phyloP scores from a whole-genome alignment of 78 protist genomes.

The Dictyostelium firmibasis region DNA sequence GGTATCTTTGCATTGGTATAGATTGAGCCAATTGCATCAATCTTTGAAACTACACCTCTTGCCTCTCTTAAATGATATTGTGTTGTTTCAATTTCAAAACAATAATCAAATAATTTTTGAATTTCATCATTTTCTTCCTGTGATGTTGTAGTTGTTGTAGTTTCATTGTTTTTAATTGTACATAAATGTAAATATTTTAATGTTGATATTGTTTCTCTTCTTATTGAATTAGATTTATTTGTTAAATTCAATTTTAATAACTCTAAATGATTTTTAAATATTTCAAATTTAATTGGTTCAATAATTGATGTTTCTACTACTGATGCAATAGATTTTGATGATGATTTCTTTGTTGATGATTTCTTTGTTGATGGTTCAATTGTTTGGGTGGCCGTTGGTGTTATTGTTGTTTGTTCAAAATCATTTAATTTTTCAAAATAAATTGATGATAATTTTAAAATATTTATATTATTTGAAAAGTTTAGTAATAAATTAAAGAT shows the following conservation, averaged over 20 bases:
- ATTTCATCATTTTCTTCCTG: constrained; percentile 30
- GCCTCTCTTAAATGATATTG: constrained; percentile 34
- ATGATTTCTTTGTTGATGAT: background rate
- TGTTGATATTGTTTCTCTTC: constrained; percentile 15
- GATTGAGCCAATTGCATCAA: constrained; percentile 13
- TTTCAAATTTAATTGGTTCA: background rate
- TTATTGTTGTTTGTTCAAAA: background rate
- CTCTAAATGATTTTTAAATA: background rate
- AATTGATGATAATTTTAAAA: constrained; percentile 3
- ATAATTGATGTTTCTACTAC: background rate
- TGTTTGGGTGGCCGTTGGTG: background rate
- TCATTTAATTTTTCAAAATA: constrained; percentile 24
- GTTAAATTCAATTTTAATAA: constrained; percentile 10
- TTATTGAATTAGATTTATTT: background rate
- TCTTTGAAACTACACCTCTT: background rate
- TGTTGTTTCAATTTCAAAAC: constrained; percentile 42
- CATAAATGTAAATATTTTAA: constrained; percentile 22
- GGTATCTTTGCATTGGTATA: background rate
- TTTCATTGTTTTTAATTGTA: background rate
- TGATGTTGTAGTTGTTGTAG: background rate
- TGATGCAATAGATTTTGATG: background rate
- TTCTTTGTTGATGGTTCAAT: background rate
- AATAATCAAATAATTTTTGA: background rate
- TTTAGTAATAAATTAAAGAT: background rate
- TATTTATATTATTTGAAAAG: background rate